A percentile compares a stretch with the other conserved stretches of the same genome.
These are phyloP conservation scores for Leishmania aethiopica DNA, from an alignment of 208 protist genomes.

Conservation along the genomic window DNA sequence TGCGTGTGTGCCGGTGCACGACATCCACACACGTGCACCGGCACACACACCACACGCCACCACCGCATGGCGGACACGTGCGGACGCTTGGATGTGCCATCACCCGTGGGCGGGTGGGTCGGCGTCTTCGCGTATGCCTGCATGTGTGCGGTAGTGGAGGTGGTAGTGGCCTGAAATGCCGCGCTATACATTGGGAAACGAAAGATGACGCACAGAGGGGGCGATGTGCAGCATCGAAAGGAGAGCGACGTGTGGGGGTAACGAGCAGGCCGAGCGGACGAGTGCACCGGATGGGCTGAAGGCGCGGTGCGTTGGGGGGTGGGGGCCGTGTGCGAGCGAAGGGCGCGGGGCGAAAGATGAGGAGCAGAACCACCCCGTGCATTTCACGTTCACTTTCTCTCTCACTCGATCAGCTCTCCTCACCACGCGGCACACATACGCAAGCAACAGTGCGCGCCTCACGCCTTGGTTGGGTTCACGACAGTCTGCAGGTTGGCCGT, in stretches of 20 bases:
- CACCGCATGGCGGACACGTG: neutral
- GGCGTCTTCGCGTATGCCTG: neutral
- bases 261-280: neutral
- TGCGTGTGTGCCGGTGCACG: neutral
- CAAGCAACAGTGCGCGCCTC: neutral
- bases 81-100: neutral
- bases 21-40: neutral
- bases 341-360: neutral
- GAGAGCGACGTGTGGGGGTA: neutral
- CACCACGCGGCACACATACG: neutral
- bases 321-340: neutral
- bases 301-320: neutral
- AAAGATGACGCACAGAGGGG: neutral
- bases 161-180: neutral
- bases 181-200: neutral
- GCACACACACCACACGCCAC: too few species aligned
- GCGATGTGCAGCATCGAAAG: neutral
- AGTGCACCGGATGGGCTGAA: neutral
- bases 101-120: neutral
- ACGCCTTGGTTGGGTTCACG: constrained; percentile 84
- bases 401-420: neutral
- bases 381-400: neutral
- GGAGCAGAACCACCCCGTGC: neutral
- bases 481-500: constrained; percentile 93
- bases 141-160: neutral